phyloP scores from a whole-genome alignment of 306 rosid genomes.

The Begonia loranthoides region DNA sequence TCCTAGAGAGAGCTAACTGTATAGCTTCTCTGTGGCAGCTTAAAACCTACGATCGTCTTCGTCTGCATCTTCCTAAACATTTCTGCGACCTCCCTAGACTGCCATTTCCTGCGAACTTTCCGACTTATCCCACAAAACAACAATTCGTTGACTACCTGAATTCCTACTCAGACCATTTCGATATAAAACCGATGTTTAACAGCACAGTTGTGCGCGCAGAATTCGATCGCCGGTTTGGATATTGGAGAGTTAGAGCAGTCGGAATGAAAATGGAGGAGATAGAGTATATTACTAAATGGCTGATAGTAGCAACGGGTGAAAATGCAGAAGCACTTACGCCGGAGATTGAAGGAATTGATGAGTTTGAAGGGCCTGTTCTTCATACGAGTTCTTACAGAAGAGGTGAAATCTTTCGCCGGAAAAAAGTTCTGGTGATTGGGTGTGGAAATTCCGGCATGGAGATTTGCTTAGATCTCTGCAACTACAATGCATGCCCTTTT shows the following conservation, averaged over 20 bases:
- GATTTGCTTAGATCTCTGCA: constrained; percentile 76
- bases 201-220: constrained; percentile 38
- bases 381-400: constrained; percentile 70
- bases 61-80: constrained; percentile 86
- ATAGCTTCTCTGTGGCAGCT: constrained; percentile 83
- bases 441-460: constrained; percentile 99
- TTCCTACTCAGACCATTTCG: constrained; percentile 42
- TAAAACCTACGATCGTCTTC: constrained; percentile 76
- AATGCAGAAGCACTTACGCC: constrained; percentile 63
- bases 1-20: constrained; percentile 60
- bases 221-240: constrained; percentile 22
- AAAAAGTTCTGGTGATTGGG: constrained; percentile 79
- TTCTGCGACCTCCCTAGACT: constrained; percentile 67
- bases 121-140: constrained; percentile 74
- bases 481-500: constrained; percentile 64
- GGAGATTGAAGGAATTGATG: constrained; percentile 43
- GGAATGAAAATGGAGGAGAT: constrained; percentile 11
- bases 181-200: constrained; percentile 37
- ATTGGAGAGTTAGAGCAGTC: constrained; percentile 53
- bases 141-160: constrained; percentile 52
- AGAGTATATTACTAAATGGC: constrained; percentile 48
- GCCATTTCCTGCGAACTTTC: constrained; percentile 68
- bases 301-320: constrained; percentile 87
- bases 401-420: constrained; percentile 51
- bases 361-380: constrained; percentile 41